Evolutionary conservation across 2,329 filamentous ascomycete genomes (phyloP).

Genomic region (Cercospora beticola): DNA sequence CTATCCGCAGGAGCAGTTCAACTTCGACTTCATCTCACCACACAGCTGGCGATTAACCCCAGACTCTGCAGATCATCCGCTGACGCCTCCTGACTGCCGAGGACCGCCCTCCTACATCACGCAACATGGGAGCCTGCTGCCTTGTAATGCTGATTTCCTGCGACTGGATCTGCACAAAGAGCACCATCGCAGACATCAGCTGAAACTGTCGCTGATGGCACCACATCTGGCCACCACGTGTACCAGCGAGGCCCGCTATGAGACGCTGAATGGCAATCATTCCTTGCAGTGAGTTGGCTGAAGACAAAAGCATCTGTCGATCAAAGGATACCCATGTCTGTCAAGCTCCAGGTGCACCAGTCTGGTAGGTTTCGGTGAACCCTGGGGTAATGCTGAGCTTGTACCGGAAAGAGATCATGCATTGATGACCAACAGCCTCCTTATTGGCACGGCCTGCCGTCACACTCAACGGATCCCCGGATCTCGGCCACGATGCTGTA

Average conservation of each 20-base stretch:
- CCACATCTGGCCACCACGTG: neutral
- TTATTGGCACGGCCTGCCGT: neutral
- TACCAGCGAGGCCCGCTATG: neutral
- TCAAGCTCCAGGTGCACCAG: neutral
- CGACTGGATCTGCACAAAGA: neutral
- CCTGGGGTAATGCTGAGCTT: neutral
- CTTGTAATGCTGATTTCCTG: neutral
- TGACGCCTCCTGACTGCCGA: neutral
- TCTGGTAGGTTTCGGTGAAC: neutral
- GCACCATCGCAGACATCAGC: neutral
- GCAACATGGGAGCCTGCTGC: neutral
- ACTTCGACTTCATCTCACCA: constrained; percentile 1
- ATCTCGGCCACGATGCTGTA: neutral
- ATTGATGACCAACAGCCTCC: constrained; percentile 1
- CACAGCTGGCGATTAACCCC: neutral
- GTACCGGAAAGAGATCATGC: neutral
- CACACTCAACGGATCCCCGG: neutral
- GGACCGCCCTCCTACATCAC: neutral
- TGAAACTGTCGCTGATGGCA: neutral
- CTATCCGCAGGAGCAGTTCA: neutral
- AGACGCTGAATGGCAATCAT: neutral
- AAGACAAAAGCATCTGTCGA: neutral
- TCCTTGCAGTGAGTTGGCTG: neutral
- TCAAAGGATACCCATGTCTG: neutral
- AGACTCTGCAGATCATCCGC: neutral